Evolutionary conservation across 805 yeast species (phyloP).

Genomic region (Cyberlindnera saturnus): DNA sequence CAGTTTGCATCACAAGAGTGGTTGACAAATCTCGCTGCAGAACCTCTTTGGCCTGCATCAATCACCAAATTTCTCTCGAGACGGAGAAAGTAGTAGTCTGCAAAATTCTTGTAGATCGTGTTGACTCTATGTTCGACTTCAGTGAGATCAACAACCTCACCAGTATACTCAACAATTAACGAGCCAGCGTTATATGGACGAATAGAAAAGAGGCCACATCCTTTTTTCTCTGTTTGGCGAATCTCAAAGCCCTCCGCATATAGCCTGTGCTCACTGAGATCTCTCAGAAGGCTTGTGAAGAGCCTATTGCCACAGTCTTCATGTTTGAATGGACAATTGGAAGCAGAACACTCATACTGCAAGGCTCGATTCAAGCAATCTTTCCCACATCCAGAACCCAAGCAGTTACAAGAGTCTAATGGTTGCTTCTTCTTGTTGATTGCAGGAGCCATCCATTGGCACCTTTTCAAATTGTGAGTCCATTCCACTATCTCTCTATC

Average conservation of each 20-base stretch:
- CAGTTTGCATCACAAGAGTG: slow-evolving; percentile 45
- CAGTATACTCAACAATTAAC: slow-evolving; percentile 42
- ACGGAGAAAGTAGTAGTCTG: slow-evolving; percentile 35
- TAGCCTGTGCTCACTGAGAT: slow-evolving; percentile 6
- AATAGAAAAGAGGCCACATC: slow-evolving; percentile 37
- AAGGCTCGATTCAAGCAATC: slow-evolving; percentile 27
- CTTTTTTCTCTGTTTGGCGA: slow-evolving; percentile 32
- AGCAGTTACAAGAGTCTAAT: slow-evolving; percentile 19
- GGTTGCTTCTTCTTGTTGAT: background rate
- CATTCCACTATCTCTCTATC: slow-evolving; percentile 23
- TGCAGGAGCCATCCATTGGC: slow-evolving; percentile 10
- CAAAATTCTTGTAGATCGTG: slow-evolving; percentile 27
- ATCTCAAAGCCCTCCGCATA: slow-evolving; percentile 28
- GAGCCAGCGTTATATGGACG: slow-evolving; percentile 31
- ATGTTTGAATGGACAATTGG: slow-evolving; percentile 26
- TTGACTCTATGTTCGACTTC: slow-evolving; percentile 33
- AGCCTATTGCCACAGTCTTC: slow-evolving; percentile 34
- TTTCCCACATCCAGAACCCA: slow-evolving; percentile 25
- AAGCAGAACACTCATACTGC: slow-evolving; percentile 29
- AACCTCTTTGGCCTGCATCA: slow-evolving; percentile 39
- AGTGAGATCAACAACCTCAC: slow-evolving; percentile 38
- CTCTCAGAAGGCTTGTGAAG: slow-evolving; percentile 22
- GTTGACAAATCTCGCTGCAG: slow-evolving; percentile 44
- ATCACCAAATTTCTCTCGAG: slow-evolving; percentile 37
- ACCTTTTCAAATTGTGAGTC: slow-evolving; percentile 21